Percentiles rank a stretch among this genome's conserved stretches.
Conservation (phyloP, 768 basidiomycete genomes). For the Kockovaella imperatae region DNA sequence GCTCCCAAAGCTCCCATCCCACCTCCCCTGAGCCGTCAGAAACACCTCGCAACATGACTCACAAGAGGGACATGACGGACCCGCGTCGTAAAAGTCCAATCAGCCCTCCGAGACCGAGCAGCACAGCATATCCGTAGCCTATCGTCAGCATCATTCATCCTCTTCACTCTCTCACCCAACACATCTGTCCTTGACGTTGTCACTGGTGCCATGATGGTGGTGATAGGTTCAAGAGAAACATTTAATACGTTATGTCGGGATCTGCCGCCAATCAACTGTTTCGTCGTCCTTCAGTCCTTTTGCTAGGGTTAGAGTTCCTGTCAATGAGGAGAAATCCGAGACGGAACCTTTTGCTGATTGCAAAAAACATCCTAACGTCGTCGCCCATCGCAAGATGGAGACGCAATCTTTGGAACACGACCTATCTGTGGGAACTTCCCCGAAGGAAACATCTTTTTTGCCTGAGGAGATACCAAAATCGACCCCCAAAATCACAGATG, state of each 20-base stretch:
- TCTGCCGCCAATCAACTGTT: no score
- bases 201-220: no score
- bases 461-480: no score
- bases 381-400: conserved; percentile 10
- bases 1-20: not conserved
- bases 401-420: conserved; percentile 40
- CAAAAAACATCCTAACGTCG: conserved; percentile 39
- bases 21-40: not conserved
- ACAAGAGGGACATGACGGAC: not conserved
- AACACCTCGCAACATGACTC: not conserved
- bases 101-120: not conserved
- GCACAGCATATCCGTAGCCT: not conserved
- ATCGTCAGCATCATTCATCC: no score
- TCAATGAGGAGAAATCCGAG: conserved; percentile 43
- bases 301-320: conserved; percentile 41
- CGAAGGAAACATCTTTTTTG: no score
- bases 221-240: no score
- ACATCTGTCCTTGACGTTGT: no score
- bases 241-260: no score
- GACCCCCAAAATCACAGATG: no score
- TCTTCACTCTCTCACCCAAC: no score
- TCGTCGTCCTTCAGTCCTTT: conserved; percentile 32
- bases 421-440: no score
- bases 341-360: conserved; percentile 40
- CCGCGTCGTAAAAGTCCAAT: not conserved